phyloP scores from a whole-genome alignment of 108 stramenopile species.

The Pseudonitzschia multistriata region DNA sequence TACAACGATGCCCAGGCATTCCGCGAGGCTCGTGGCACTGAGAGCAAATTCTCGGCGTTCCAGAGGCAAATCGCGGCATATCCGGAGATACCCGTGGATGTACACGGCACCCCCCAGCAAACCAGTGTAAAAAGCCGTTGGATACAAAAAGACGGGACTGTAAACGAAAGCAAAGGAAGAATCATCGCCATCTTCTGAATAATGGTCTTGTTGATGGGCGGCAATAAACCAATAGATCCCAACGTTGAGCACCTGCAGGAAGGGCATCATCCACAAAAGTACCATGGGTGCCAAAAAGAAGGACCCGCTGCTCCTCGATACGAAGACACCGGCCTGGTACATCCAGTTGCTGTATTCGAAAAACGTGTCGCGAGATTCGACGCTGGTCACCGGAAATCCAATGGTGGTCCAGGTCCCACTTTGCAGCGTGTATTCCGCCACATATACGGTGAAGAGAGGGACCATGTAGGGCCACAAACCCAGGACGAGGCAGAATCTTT shows the following conservation, averaged over 20 bases:
- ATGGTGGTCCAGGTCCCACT: constrained; percentile 78
- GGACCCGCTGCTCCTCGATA: constrained; percentile 64
- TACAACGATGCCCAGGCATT: constrained; percentile 59
- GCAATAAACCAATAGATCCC: constrained; percentile 51
- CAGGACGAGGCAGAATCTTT: constrained; percentile 44
- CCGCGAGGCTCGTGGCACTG: constrained; percentile 62
- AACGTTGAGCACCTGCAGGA: constrained; percentile 60
- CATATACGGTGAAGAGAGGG: constrained; percentile 76
- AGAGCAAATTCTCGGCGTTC: constrained; percentile 70
- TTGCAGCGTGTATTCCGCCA: constrained; percentile 67
- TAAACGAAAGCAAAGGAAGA: background rate
- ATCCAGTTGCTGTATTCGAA: constrained; percentile 74
- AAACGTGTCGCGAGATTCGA: constrained; percentile 50
- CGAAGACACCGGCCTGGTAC: constrained; percentile 80
- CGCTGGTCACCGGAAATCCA: constrained; percentile 64
- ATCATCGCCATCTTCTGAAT: background rate
- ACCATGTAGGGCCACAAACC: constrained; percentile 68
- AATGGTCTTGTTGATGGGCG: background rate
- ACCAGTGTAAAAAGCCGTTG: constrained; percentile 60
- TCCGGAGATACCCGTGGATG: constrained; percentile 67
- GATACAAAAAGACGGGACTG: constrained; percentile 27
- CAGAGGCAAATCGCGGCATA: constrained; percentile 54
- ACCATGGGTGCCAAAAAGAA: constrained; percentile 43
- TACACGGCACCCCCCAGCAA: constrained; percentile 81
- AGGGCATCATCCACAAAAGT: constrained; percentile 71